phyloP scores from a whole-genome alignment of 1,284 basidiomycete species.

The Cutaneotrichosporon curvatum region DNA sequence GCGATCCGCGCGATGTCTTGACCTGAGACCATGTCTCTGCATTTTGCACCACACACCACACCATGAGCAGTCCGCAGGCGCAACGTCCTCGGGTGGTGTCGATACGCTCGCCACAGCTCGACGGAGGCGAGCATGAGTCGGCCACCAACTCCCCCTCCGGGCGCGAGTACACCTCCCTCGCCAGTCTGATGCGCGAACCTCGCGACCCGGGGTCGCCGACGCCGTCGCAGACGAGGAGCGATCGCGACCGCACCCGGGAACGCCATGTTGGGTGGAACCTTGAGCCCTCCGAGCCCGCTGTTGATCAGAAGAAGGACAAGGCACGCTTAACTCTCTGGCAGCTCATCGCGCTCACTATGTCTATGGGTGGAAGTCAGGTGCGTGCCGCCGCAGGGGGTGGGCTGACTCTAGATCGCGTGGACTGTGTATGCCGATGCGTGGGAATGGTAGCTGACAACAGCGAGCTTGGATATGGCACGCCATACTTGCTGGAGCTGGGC shows the following conservation, averaged over 20 bases:
- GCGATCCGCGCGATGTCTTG: no score
- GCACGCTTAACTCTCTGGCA: constrained; percentile 16
- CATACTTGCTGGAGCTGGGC: constrained; percentile 81
- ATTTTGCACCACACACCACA: no score
- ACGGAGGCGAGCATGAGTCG: not conserved
- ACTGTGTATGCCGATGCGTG: constrained; percentile 20
- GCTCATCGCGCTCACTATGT: constrained; percentile 50
- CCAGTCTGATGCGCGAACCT: not conserved
- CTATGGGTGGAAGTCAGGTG: constrained; percentile 68
- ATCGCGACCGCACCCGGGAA: no score
- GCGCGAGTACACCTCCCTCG: not conserved
- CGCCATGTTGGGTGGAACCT: not conserved
- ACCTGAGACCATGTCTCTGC: no score
- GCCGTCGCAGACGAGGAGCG: not conserved
- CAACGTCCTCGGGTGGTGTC: no score
- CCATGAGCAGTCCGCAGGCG: no score
- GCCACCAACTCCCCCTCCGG: not conserved
- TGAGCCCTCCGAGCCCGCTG: not conserved
- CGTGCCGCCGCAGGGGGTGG: not conserved
- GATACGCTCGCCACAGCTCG: no score
- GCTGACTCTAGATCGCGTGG: constrained; percentile 36
- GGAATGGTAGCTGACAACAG: constrained; percentile 14
- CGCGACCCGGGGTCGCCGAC: not conserved
- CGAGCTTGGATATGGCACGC: constrained; percentile 74
- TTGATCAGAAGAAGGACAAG: constrained; percentile 7